Percentiles rank a stretch among this genome's conserved stretches.
Conservation (phyloP, 345 rosid genomes). For the Gossypium arboreum region DNA sequence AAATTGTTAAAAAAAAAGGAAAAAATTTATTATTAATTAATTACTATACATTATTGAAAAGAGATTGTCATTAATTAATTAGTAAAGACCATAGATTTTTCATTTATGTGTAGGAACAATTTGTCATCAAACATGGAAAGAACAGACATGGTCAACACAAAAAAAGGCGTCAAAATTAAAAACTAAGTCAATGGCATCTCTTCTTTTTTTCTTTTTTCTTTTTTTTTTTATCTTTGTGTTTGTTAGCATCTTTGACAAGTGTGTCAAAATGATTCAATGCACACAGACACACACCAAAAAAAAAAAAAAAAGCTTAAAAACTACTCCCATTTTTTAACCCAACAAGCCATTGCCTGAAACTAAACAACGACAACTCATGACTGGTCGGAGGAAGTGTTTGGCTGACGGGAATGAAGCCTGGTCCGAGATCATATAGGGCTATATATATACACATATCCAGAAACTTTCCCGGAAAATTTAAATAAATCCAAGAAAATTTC, state of each 20-base stretch:
- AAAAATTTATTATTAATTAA: not conserved
- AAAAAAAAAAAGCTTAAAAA: not conserved
- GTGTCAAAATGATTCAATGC: conserved; percentile 28
- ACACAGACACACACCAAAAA: not conserved
- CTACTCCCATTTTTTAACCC: not conserved
- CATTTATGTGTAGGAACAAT: not conserved
- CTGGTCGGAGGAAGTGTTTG: conserved; percentile 17
- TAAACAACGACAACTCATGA: not conserved
- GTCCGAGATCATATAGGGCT: conserved; percentile 45
- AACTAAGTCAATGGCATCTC: conserved; percentile 25
- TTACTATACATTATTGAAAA: too few relatives aligned
- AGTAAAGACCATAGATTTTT: not conserved
- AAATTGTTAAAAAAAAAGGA: too few relatives aligned
- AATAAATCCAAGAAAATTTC: not conserved
- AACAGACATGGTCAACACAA: conserved; percentile 14
- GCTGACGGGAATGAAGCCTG: conserved; percentile 64
- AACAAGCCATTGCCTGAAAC: not conserved
- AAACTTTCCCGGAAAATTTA: not conserved
- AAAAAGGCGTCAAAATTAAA: conserved; percentile 3
- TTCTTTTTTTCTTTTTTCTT: not conserved
- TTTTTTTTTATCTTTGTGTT: conserved; percentile 16
- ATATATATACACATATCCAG: not conserved
- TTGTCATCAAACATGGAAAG: not conserved
- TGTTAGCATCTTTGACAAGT: conserved; percentile 19
- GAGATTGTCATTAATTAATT: not conserved